Evolutionary conservation across 2,329 filamentous ascomycete species (phyloP).

Genomic region (Helicocarpus griseus): DNA sequence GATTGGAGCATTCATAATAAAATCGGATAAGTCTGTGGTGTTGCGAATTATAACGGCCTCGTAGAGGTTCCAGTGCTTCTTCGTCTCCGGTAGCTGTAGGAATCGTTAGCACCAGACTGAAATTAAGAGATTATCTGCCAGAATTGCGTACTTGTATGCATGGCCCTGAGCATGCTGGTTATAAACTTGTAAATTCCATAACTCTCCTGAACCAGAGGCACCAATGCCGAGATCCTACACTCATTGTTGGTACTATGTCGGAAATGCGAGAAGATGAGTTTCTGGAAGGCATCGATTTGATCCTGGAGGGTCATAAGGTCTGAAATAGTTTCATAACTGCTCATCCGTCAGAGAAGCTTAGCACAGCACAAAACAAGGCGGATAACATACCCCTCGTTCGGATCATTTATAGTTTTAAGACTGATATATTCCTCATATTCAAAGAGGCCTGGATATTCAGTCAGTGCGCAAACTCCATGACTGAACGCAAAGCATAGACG

Average conservation of each 20-base stretch:
- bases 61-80: constrained; percentile 79
- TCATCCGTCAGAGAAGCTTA: constrained; percentile 16
- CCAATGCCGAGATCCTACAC: constrained; percentile 86
- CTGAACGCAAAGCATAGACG: not conserved
- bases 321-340: constrained; percentile 76
- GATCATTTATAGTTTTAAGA: constrained; percentile 95
- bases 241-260: constrained; percentile 87
- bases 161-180: constrained; percentile 96
- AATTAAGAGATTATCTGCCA: not conserved
- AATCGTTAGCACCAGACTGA: constrained; percentile 12
- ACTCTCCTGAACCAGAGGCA: constrained; percentile 90
- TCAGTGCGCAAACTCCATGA: not conserved
- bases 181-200: constrained; percentile 99
- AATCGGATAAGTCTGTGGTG: constrained; percentile 95
- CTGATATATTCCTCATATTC: constrained; percentile 99
- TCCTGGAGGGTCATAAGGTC: constrained; percentile 96
- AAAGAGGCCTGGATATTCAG: constrained; percentile 55
- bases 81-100: constrained; percentile 73
- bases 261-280: constrained; percentile 96
- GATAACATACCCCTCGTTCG: constrained; percentile 70
- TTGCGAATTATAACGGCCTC: constrained; percentile 84
- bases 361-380: constrained; percentile 5
- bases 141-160: constrained; percentile 71
- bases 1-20: constrained; percentile 97
- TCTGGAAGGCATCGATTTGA: constrained; percentile 97